Base-by-base conservation (phyloP, 1,284 basidiomycete genomes). In the Rhodotorula sp. region DNA sequence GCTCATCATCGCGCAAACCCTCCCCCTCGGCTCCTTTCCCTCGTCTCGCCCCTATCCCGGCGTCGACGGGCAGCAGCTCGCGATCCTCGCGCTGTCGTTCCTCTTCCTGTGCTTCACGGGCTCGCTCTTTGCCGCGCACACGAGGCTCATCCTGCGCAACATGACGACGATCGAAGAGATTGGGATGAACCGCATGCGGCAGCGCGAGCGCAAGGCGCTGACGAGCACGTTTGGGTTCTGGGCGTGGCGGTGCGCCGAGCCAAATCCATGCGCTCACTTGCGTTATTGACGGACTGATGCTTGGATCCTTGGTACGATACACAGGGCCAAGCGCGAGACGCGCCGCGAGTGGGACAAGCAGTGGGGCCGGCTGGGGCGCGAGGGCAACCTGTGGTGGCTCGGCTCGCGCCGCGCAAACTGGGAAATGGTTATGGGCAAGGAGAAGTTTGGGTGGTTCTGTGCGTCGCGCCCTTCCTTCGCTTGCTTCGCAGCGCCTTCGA, bases 311-410 rank as follows among this genome's bases (percentile, higher is more conserved):
- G 25, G 1, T 16, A 2, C 2, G 16, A 23, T 14, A 17, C 25
- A 54, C 45, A 70, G 73, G 48, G 68, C 52, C 19, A 71, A 71
- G 63, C 34, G 77, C 79, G 81, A 53, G 46, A 86, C 83, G n/a
- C 78, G 73, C 53, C 80, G 78, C 58, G 80, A 84, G 46, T 93
- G 91, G 89, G 87, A 93, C 77, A 78, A 80, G 10, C 88, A 91
- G 74, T 94, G 91, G 91, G 92, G 93, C 0, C 78, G 83, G 42
- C 84, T 89, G 3, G 84, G 85, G 10, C 85, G 81, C 34, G 91
- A 94, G 78, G 92, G 90, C 0, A 90, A 94, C 80, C 81, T 92
- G 7, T 96, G 92, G 92, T 94, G 91, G 90, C 81, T 89, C 50
- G 92, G 88, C 21, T 86, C 84, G 75, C 73, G 74, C 55, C 79